These are phyloP conservation scores for Salvia rosmarinus DNA, from an alignment of 257 asterid genomes.

Conservation along the genomic window DNA sequence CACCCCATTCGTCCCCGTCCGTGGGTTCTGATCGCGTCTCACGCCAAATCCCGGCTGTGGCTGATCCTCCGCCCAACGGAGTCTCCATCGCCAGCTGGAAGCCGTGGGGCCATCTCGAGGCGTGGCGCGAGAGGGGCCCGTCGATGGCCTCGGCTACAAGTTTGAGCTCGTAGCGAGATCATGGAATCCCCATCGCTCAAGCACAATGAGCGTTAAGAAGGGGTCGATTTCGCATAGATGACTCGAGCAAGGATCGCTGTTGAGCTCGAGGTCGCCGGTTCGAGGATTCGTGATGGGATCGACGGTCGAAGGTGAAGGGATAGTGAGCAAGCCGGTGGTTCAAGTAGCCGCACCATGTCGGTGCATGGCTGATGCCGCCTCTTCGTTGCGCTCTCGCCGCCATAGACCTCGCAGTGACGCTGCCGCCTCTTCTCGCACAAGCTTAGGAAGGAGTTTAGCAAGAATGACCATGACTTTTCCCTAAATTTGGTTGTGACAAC, in stretches of 20 bases:
- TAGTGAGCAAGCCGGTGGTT: conserved; percentile 61
- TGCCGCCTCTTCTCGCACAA: conserved; percentile 70
- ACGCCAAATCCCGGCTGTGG: conserved; percentile 92
- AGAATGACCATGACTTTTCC: conserved; percentile 11
- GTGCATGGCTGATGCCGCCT: conserved; percentile 88
- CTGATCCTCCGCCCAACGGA: conserved; percentile 77
- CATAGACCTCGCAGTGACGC: conserved; percentile 86
- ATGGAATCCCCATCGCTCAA: conserved; percentile 71
- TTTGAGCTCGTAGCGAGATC: conserved; percentile 68
- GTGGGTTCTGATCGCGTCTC: conserved; percentile 81
- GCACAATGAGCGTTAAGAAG: conserved; percentile 65
- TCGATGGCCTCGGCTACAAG: conserved; percentile 75
- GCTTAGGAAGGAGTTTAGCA: conserved; percentile 69
- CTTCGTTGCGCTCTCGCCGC: conserved; percentile 81
- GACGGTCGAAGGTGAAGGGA: conserved; percentile 80
- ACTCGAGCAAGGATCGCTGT: conserved; percentile 48
- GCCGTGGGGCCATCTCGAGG: conserved; percentile 96
- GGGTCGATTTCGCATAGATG: conserved; percentile 72
- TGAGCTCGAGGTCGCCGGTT: conserved; percentile 40
- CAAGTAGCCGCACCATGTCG: conserved; percentile 80
- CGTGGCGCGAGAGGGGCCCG: conserved; percentile 86
- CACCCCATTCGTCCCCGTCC: conserved; percentile 85
- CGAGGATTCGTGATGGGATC: conserved; percentile 82
- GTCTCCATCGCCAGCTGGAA: conserved; percentile 80
- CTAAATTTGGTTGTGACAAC: not conserved